phyloP scores from a whole-genome alignment of 768 basidiomycete species.

The Mycena venus region DNA sequence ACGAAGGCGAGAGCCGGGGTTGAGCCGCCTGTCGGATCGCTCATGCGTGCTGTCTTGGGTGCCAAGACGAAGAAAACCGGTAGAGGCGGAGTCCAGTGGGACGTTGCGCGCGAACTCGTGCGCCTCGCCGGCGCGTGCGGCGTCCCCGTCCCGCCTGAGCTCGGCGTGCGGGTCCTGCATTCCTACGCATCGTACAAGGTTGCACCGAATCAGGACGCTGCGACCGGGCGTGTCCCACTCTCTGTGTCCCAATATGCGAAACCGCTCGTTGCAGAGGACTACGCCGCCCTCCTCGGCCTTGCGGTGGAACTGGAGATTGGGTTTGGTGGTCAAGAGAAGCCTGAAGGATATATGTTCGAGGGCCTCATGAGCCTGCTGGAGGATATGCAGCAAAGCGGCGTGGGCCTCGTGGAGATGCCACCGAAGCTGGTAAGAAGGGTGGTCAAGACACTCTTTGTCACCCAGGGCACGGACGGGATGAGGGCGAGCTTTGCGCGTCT shows the following conservation, averaged over 20 bases:
- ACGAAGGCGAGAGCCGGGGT: not conserved
- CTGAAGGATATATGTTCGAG: constrained; percentile 47
- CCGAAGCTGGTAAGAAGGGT: constrained; percentile 40
- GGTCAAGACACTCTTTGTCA: constrained; percentile 41
- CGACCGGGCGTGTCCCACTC: too few relatives aligned
- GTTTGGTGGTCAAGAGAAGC: constrained; percentile 43
- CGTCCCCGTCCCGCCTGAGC: constrained; percentile 46
- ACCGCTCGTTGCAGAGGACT: constrained; percentile 50
- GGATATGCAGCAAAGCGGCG: constrained; percentile 49
- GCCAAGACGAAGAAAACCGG: too few relatives aligned
- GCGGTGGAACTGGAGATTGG: constrained; percentile 53
- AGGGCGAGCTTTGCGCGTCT: constrained; percentile 43
- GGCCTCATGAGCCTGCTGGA: constrained; percentile 60
- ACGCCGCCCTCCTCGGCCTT: constrained; percentile 61
- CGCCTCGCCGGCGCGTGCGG: constrained; percentile 49
- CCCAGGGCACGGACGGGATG: constrained; percentile 41
- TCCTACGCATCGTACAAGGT: constrained; percentile 49
- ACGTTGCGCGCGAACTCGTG: constrained; percentile 48
- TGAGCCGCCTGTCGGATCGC: constrained; percentile 5
- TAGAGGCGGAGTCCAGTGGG: constrained; percentile 42
- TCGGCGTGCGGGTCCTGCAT: constrained; percentile 57
- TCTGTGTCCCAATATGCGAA: too few relatives aligned
- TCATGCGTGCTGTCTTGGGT: not conserved
- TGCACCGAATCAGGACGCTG: not conserved
- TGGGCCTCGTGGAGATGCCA: constrained; percentile 48